phyloP scores from a whole-genome alignment of 1,284 basidiomycete species.

The Pisolithus thermaeus region DNA sequence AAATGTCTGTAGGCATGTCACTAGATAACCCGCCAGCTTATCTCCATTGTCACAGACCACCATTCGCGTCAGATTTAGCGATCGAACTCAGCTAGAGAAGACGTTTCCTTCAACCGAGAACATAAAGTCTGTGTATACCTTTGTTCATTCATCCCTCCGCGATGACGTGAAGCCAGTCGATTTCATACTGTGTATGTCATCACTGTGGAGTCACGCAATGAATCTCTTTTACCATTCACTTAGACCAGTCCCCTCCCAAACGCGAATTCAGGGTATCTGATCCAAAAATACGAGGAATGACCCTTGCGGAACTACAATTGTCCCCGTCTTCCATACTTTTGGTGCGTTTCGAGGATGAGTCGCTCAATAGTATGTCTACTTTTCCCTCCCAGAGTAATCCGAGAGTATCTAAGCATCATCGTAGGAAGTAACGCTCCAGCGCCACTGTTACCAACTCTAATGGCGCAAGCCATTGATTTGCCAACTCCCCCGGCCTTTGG shows the following conservation, averaged over 20 bases:
- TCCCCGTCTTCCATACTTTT: slow-evolving; percentile 76
- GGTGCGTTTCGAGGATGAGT: slow-evolving; percentile 68
- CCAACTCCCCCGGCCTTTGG: slow-evolving; percentile 45
- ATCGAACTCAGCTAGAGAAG: slow-evolving; percentile 79
- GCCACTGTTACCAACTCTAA: slow-evolving; percentile 56
- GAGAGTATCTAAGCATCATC: slow-evolving; percentile 4
- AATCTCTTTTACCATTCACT: neutral
- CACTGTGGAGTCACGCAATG: neutral
- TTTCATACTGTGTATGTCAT: slow-evolving; percentile 71
- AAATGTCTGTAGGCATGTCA: slow-evolving; percentile 40
- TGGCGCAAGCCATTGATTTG: slow-evolving; percentile 55
- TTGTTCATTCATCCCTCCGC: slow-evolving; percentile 67
- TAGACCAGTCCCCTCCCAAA: slow-evolving; percentile 77
- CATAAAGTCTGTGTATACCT: slow-evolving; percentile 76
- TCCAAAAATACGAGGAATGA: slow-evolving; percentile 58
- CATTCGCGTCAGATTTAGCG: slow-evolving; percentile 76
- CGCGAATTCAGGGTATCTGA: slow-evolving; percentile 79
- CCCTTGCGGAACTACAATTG: slow-evolving; percentile 65
- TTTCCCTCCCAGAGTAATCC: neutral
- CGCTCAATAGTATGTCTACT: slow-evolving; percentile 54
- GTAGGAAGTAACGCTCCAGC: slow-evolving; percentile 49
- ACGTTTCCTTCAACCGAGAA: slow-evolving; percentile 70
- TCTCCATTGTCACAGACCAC: slow-evolving; percentile 49
- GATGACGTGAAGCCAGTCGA: slow-evolving; percentile 71
- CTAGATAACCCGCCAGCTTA: slow-evolving; percentile 1